phyloP scores from a whole-genome alignment of 495 filamentous ascomycete genomes.

The Astrothelium macrocarpum region DNA sequence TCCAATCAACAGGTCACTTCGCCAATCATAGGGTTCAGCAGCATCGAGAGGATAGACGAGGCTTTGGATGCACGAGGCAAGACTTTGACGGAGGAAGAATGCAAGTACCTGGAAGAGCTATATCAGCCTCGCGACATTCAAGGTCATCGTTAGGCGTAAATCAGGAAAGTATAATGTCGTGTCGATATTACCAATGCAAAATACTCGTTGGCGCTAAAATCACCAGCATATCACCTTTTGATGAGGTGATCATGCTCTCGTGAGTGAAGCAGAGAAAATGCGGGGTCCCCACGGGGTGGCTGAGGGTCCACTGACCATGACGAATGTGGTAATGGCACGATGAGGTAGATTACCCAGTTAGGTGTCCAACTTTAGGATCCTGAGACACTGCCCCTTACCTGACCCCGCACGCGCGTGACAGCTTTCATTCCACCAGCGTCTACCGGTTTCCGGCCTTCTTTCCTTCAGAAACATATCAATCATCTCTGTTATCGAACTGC shows the following conservation, averaged over 20 bases:
- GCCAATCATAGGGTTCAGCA: conserved; percentile 33
- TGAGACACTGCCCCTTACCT: conserved; percentile 5
- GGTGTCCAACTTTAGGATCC: neutral
- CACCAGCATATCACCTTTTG: neutral
- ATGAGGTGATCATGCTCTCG: neutral
- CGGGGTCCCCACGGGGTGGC: conserved; percentile 3
- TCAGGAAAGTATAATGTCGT: neutral
- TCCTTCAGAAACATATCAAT: neutral
- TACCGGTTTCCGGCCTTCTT: neutral
- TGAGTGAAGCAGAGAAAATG: neutral
- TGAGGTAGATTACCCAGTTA: neutral
- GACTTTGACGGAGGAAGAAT: conserved; percentile 25
- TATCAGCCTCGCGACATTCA: conserved; percentile 20
- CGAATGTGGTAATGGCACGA: neutral
- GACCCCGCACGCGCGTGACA: conserved; percentile 3
- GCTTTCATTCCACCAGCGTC: neutral
- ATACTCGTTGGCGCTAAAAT: too few species aligned
- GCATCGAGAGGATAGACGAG: conserved; percentile 25
- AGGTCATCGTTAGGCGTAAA: conserved; percentile 16
- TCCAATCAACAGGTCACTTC: conserved; percentile 28
- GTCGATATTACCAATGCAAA: too few species aligned
- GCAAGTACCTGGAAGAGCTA: conserved; percentile 28
- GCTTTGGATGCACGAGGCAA: conserved; percentile 20
- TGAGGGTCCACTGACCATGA: neutral
- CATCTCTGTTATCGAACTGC: neutral